phyloP scores from a whole-genome alignment of 495 filamentous ascomycete genomes.

The Choiromyces venosus region DNA sequence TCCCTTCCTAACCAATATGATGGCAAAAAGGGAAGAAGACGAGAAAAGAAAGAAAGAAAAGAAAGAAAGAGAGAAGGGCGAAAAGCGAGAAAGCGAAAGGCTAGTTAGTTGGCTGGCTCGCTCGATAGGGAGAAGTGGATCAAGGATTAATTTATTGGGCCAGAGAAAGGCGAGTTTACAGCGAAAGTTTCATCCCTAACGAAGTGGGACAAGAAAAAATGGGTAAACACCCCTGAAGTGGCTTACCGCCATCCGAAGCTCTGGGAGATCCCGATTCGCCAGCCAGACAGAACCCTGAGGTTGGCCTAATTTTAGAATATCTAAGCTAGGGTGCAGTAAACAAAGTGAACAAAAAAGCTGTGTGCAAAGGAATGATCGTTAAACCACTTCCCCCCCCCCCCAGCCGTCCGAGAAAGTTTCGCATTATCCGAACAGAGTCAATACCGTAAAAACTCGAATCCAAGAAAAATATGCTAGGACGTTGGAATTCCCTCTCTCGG shows the following conservation, averaged over 20 bases:
- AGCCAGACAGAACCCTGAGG: background rate
- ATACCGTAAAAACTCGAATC: no score
- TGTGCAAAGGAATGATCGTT: background rate
- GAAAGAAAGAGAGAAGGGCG: background rate
- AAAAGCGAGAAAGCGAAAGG: background rate
- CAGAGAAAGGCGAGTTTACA: background rate
- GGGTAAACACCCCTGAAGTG: background rate
- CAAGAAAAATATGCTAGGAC: no score
- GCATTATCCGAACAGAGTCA: background rate
- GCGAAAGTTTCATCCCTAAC: background rate
- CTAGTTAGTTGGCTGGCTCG: background rate
- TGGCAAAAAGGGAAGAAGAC: background rate
- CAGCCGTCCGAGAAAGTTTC: background rate
- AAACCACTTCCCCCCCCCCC: background rate
- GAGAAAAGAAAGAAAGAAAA: background rate
- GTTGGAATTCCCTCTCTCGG: no score
- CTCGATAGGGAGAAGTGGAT: background rate
- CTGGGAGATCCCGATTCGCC: background rate
- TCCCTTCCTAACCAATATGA: background rate
- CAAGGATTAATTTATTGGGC: background rate
- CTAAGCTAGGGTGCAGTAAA: background rate
- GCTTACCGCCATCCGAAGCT: background rate
- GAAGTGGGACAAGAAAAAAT: background rate
- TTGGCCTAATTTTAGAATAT: conserved; percentile 2
- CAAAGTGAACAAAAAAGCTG: background rate